Evolutionary conservation across 2,329 filamentous ascomycete genomes (phyloP).

Genomic region (Catunica adiposa): DNA sequence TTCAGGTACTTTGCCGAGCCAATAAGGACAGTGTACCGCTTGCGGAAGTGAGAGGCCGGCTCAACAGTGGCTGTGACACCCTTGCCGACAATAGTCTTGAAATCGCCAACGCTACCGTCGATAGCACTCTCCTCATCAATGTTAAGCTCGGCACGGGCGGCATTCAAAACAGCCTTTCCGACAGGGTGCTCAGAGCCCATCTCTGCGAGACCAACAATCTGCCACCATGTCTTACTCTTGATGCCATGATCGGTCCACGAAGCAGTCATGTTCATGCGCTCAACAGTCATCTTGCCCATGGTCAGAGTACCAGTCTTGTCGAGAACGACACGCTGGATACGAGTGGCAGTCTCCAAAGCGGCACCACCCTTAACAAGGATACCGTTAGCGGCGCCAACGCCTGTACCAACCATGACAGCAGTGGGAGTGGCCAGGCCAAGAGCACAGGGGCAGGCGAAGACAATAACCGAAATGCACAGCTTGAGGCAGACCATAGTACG

Average conservation of each 20-base stretch:
- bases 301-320: slow-evolving; percentile 96
- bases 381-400: slow-evolving; percentile 83
- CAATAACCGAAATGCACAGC: slow-evolving; percentile 94
- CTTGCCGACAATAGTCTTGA: slow-evolving; percentile 66
- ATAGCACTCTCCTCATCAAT: slow-evolving; percentile 56
- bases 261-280: slow-evolving; percentile 47
- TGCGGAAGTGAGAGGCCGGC: slow-evolving; percentile 33
- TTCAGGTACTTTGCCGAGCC: slow-evolving; percentile 68
- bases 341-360: slow-evolving; percentile 77
- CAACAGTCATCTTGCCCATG: slow-evolving; percentile 86
- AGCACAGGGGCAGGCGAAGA: slow-evolving; percentile 93
- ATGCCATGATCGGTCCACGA: slow-evolving; percentile 54
- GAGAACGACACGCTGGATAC: slow-evolving; percentile 75
- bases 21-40: slow-evolving; percentile 61
- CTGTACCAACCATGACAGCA: slow-evolving; percentile 98
- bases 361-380: slow-evolving; percentile 97
- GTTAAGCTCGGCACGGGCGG: slow-evolving; percentile 60
- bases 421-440: slow-evolving; percentile 92
- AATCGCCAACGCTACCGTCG: slow-evolving; percentile 72
- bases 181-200: slow-evolving; percentile 93
- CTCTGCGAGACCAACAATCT: slow-evolving; percentile 86
- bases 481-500: slow-evolving; percentile 94
- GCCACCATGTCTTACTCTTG: slow-evolving; percentile 75
- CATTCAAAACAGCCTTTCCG: slow-evolving; percentile 66
- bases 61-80: slow-evolving; percentile 73